These are phyloP conservation scores for Didymella pinodella DNA, from an alignment of 2,329 filamentous ascomycete species.

Conservation along the genomic window DNA sequence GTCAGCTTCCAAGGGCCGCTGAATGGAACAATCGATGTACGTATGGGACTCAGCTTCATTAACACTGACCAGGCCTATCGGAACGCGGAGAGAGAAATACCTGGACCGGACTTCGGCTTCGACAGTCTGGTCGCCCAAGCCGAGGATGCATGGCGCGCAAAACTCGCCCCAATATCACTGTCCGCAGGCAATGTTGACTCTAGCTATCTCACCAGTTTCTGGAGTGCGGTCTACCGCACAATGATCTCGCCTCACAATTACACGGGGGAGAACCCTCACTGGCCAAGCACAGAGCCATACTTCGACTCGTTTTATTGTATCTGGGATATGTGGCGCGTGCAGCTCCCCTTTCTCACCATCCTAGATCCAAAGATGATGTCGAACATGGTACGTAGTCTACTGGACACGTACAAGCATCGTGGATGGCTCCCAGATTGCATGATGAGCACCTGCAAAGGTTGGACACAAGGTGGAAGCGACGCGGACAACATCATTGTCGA, in stretches of 20 bases:
- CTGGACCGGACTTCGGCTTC: background rate
- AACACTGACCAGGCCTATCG: background rate
- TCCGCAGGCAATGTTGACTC: background rate
- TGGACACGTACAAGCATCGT: constrained; percentile 75
- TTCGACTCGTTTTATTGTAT: constrained; percentile 68
- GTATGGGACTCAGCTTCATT: background rate
- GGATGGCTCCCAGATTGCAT: constrained; percentile 79
- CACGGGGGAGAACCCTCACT: constrained; percentile 58
- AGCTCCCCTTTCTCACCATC: constrained; percentile 72
- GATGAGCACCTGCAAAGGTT: constrained; percentile 78
- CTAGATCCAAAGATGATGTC: constrained; percentile 68
- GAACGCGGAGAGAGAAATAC: background rate
- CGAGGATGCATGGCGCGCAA: background rate
- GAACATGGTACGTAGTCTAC: constrained; percentile 54
- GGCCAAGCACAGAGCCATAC: constrained; percentile 55
- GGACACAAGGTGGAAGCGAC: constrained; percentile 71
- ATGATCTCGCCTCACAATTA: constrained; percentile 52
- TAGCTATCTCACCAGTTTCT: background rate
- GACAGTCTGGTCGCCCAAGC: background rate
- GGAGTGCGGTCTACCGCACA: background rate
- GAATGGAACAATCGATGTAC: background rate
- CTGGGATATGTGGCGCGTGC: constrained; percentile 58
- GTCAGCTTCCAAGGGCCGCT: background rate
- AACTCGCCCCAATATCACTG: background rate
- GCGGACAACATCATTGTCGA: background rate